Percentiles rank a stretch among this genome's conserved stretches.
Conservation (phyloP, 257 asterid genomes). For the Marsdenia floribunda region DNA sequence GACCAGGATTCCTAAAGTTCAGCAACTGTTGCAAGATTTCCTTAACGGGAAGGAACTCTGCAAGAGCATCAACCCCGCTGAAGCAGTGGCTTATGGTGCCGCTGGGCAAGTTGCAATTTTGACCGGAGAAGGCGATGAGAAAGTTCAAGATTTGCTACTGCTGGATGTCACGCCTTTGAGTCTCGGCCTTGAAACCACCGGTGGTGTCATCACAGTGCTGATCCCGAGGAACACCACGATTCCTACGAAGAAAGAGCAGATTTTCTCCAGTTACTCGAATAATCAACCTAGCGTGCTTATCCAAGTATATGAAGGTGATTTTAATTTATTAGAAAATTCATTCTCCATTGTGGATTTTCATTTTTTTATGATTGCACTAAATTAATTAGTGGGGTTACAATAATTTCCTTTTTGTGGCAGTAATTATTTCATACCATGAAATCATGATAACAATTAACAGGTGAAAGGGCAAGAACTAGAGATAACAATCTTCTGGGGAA, state of each 20-base stretch:
- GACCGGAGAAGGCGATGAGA: conserved; percentile 71
- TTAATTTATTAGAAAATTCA: too few species aligned
- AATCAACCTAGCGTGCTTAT: conserved; percentile 71
- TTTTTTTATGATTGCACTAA: too few species aligned
- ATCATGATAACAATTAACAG: conserved; percentile 6
- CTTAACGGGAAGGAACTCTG: conserved; percentile 68
- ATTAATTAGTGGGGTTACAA: too few species aligned
- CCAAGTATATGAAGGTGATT: conserved; percentile 40
- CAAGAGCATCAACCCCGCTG: conserved; percentile 24
- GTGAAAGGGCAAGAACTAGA: conserved; percentile 63
- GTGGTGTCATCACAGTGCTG: conserved; percentile 68
- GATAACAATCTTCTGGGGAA: conserved; percentile 64
- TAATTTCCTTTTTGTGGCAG: too few species aligned
- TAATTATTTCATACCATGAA: too few species aligned
- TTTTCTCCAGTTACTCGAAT: conserved; percentile 70
- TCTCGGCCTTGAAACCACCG: conserved; percentile 71
- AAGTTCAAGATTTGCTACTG: conserved; percentile 65
- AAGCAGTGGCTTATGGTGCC: conserved; percentile 84
- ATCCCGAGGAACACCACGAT: conserved; percentile 72
- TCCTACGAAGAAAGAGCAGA: conserved; percentile 72
- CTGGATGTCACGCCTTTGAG: conserved; percentile 75
- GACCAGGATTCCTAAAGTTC: conserved; percentile 54
- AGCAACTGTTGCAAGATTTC: conserved; percentile 41
- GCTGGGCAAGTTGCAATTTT: conserved; percentile 42
- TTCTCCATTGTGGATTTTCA: too few species aligned